A percentile compares a stretch with the other conserved stretches of the same genome.
Evolutionary conservation across 2,329 filamentous ascomycete species (phyloP).

Genomic region (Fusarium decemcellulare): DNA sequence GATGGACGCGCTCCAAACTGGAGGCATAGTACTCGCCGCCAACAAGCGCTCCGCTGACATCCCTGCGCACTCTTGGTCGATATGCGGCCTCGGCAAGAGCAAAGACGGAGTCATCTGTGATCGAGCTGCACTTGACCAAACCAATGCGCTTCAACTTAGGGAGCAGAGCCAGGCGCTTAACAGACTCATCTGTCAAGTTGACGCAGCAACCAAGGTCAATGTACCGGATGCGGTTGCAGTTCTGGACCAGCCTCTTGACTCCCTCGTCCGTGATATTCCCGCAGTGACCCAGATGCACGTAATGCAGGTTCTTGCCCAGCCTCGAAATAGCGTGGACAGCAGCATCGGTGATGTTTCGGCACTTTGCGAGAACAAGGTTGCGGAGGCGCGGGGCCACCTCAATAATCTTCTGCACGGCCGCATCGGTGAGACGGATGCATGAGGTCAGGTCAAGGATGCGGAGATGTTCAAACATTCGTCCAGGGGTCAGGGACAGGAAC

Average conservation of each 20-base stretch:
- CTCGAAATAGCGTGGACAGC: slow-evolving; percentile 89
- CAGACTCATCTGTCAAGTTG: slow-evolving; percentile 88
- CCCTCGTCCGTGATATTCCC: slow-evolving; percentile 90
- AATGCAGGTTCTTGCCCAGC: slow-evolving; percentile 96
- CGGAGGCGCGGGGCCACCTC: slow-evolving; percentile 87
- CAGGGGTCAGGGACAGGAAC: slow-evolving; percentile 82
- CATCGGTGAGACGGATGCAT: slow-evolving; percentile 86
- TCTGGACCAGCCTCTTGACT: slow-evolving; percentile 85
- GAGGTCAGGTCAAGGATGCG: slow-evolving; percentile 95
- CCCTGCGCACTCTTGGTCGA: slow-evolving; percentile 64
- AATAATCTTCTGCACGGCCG: slow-evolving; percentile 90
- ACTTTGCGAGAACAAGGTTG: slow-evolving; percentile 95
- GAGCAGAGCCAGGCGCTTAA: slow-evolving; percentile 85
- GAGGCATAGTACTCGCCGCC: slow-evolving; percentile 69
- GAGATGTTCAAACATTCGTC: slow-evolving; percentile 84
- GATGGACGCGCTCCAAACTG: slow-evolving; percentile 91
- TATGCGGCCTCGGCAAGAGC: slow-evolving; percentile 82
- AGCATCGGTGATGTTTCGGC: slow-evolving; percentile 90
- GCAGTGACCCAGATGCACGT: slow-evolving; percentile 96
- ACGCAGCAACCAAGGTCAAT: slow-evolving; percentile 98
- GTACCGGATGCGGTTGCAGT: slow-evolving; percentile 94
- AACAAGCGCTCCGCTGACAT: slow-evolving; percentile 62
- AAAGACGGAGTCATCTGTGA: slow-evolving; percentile 91
- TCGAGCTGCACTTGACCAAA: slow-evolving; percentile 91
- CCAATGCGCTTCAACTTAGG: slow-evolving; percentile 97